phyloP scores from a whole-genome alignment of 2,329 filamentous ascomycete species.

The Diplocarpon rosae region DNA sequence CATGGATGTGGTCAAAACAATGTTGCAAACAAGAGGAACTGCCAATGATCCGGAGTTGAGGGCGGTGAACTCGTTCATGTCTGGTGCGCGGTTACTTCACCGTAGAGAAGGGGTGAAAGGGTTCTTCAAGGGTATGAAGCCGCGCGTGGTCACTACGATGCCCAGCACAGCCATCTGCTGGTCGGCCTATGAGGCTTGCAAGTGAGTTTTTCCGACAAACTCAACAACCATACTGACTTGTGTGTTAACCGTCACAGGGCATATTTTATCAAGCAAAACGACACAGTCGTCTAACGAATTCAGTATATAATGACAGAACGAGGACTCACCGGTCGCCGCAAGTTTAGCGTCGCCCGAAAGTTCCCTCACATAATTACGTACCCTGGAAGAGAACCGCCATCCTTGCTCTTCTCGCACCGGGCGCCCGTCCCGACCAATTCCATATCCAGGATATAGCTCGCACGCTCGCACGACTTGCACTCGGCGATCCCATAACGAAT shows the following conservation, averaged over 20 bases:
- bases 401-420: background rate
- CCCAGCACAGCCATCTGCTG: constrained; percentile 99
- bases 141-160: constrained; percentile 91
- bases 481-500: background rate
- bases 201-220: constrained; percentile 36
- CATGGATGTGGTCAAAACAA: constrained; percentile 95
- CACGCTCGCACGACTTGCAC: background rate
- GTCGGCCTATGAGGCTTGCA: constrained; percentile 64
- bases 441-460: constrained; percentile 4
- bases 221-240: background rate
- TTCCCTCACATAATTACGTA: background rate
- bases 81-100: constrained; percentile 30
- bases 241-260: constrained; percentile 32
- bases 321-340: background rate
- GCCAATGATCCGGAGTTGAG: constrained; percentile 62
- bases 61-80: constrained; percentile 26
- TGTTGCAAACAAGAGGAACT: constrained; percentile 85
- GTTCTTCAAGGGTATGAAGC: constrained; percentile 88
- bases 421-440: background rate
- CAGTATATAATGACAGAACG: background rate
- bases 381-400: background rate
- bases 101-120: constrained; percentile 73
- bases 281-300: constrained; percentile 22
- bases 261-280: constrained; percentile 48
- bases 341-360: constrained; percentile 1